Evolutionary conservation across 2,329 filamentous ascomycete species (phyloP).

Genomic region (Claviceps maximensis): DNA sequence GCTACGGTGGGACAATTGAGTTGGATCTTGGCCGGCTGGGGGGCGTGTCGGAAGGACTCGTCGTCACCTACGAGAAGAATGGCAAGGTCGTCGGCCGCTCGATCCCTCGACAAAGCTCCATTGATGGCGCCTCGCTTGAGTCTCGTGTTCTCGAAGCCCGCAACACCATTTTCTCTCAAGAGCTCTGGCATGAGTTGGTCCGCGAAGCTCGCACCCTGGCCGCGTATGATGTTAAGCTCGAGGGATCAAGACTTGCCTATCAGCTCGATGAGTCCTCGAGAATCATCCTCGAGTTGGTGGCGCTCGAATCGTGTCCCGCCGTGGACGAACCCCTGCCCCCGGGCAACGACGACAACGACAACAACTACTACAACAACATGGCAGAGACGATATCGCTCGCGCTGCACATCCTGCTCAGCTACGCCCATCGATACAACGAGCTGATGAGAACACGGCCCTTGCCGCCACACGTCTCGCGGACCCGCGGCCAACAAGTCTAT

Average conservation of each 20-base stretch:
- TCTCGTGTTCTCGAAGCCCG: constrained; percentile 60
- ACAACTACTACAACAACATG: constrained; percentile 27
- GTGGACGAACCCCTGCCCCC: constrained; percentile 19
- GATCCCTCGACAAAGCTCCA: constrained; percentile 35
- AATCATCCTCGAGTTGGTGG: constrained; percentile 54
- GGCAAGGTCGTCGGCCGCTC: constrained; percentile 46
- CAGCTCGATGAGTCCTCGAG: constrained; percentile 35
- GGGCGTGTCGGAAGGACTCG: constrained; percentile 44
- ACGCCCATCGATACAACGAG: constrained; percentile 67
- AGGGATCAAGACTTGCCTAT: constrained; percentile 44
- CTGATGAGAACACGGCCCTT: constrained; percentile 49
- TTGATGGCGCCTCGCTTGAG: constrained; percentile 43
- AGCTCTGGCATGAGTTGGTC: constrained; percentile 81
- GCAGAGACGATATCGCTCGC: constrained; percentile 54
- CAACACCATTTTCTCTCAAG: constrained; percentile 69
- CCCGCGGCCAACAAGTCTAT: constrained; percentile 29
- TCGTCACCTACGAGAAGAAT: constrained; percentile 50
- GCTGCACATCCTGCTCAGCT: constrained; percentile 63
- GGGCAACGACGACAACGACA: not conserved
- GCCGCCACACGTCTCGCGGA: constrained; percentile 24
- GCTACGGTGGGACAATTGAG: constrained; percentile 59
- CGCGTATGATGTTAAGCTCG: constrained; percentile 54
- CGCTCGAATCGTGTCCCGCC: constrained; percentile 31
- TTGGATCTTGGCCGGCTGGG: constrained; percentile 51
- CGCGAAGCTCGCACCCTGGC: constrained; percentile 65